These are phyloP conservation scores for Passiflora organensis DNA, from an alignment of 345 rosid species.

Conservation along the genomic window DNA sequence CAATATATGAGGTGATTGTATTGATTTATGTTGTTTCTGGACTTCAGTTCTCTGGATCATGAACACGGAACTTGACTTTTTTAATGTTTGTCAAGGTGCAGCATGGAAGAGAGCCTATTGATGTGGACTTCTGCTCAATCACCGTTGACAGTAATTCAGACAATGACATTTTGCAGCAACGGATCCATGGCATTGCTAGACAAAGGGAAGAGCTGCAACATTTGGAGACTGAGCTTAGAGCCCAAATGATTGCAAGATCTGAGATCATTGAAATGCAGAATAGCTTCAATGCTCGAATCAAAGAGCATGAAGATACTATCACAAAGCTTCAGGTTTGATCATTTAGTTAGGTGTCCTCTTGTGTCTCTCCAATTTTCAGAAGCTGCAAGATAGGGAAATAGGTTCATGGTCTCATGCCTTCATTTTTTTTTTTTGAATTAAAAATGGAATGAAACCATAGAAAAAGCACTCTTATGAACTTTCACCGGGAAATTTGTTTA, in stretches of 20 bases:
- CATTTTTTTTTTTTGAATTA: no score
- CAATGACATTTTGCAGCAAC: constrained; percentile 59
- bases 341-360: not conserved
- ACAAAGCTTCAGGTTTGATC: constrained; percentile 59
- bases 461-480: no score
- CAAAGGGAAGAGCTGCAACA: constrained; percentile 73
- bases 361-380: no score
- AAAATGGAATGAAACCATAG: no score
- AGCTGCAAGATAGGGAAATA: no score
- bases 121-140: constrained; percentile 55
- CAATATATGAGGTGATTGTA: constrained; percentile 66
- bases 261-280: constrained; percentile 60
- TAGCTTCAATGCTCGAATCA: constrained; percentile 50
- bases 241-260: constrained; percentile 61
- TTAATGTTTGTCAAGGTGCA: constrained; percentile 48
- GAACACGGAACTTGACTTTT: constrained; percentile 22
- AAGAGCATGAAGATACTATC: constrained; percentile 60
- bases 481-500: no score
- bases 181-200: constrained; percentile 44
- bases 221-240: constrained; percentile 73
- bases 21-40: constrained; percentile 5
- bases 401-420: no score
- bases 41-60: not conserved
- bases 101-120: constrained; percentile 72
- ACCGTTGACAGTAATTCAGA: constrained; percentile 46